Evolutionary conservation across 306 rosid species (phyloP).

Genomic region (Cicer judaicum): DNA sequence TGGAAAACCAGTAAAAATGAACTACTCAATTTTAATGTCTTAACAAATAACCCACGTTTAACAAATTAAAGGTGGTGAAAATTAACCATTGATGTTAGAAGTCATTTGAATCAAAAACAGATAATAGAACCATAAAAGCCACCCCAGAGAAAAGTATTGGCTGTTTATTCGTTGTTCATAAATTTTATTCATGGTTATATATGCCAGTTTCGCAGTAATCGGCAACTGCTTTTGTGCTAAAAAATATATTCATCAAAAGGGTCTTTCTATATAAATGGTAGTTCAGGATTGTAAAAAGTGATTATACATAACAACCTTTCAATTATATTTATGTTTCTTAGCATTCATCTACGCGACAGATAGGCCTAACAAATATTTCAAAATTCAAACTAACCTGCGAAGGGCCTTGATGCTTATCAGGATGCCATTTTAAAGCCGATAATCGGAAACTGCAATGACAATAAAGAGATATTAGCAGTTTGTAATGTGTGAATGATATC

Average conservation of each 20-base stretch:
- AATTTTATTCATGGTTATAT: too few species aligned
- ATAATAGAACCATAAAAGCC: too few species aligned
- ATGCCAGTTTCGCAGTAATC: too few species aligned
- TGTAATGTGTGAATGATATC: neutral
- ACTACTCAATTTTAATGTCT: too few species aligned
- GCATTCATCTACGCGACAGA: conserved; percentile 25
- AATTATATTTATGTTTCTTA: neutral
- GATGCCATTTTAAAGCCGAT: conserved; percentile 97
- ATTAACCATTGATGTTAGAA: too few species aligned
- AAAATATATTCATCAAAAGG: neutral
- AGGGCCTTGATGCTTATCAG: conserved; percentile 87
- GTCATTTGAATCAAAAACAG: too few species aligned
- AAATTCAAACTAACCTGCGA: conserved; percentile 74
- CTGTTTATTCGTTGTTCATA: too few species aligned
- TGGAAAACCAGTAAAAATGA: too few species aligned
- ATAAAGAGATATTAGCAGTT: neutral
- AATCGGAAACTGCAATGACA: conserved; percentile 66
- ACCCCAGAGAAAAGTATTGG: too few species aligned
- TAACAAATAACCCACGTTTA: too few species aligned
- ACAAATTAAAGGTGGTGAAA: too few species aligned
- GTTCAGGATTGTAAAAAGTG: neutral
- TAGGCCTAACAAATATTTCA: conserved; percentile 22
- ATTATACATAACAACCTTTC: neutral
- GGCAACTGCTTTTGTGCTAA: too few species aligned
- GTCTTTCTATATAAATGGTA: neutral